Percentiles rank a stretch among this genome's conserved stretches.
These are phyloP conservation scores for Metarhizium anisopliae DNA, from an alignment of 2,329 filamentous ascomycete genomes.

Conservation along the genomic window DNA sequence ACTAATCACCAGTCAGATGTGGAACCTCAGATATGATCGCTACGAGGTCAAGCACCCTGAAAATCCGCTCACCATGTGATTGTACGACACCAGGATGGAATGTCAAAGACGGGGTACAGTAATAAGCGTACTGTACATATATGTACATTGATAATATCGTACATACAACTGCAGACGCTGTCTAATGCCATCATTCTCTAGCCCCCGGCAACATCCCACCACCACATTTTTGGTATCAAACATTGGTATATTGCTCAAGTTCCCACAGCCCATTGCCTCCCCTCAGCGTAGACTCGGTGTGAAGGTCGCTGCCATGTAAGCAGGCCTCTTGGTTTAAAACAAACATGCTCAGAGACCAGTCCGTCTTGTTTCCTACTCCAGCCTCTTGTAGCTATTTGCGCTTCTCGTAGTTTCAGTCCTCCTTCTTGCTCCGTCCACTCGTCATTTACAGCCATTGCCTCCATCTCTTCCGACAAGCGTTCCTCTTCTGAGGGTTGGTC, in stretches of 20 bases:
- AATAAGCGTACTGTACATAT: too few species aligned
- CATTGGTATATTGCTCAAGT: not conserved
- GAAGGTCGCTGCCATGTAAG: constrained; percentile 2
- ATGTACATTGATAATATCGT: too few species aligned
- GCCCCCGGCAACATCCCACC: not conserved
- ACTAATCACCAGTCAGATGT: too few species aligned
- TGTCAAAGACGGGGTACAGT: too few species aligned
- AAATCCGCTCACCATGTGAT: too few species aligned
- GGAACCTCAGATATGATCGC: too few species aligned
- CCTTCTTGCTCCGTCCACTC: not conserved
- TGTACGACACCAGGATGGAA: too few species aligned
- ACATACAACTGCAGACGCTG: not conserved
- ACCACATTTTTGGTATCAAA: not conserved
- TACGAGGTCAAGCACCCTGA: too few species aligned
- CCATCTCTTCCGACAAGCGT: not conserved
- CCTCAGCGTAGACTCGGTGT: not conserved
- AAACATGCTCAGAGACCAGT: not conserved
- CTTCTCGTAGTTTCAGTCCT: not conserved
- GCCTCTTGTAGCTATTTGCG: not conserved
- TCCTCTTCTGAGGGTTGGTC: constrained; percentile 1
- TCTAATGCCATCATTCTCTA: not conserved
- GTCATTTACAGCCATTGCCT: not conserved
- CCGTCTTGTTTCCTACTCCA: not conserved
- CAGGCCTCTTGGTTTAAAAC: not conserved
- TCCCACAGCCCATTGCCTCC: constrained; percentile 1